Conservation (phyloP, 345 rosid genomes). For the Luvunga scandens region DNA sequence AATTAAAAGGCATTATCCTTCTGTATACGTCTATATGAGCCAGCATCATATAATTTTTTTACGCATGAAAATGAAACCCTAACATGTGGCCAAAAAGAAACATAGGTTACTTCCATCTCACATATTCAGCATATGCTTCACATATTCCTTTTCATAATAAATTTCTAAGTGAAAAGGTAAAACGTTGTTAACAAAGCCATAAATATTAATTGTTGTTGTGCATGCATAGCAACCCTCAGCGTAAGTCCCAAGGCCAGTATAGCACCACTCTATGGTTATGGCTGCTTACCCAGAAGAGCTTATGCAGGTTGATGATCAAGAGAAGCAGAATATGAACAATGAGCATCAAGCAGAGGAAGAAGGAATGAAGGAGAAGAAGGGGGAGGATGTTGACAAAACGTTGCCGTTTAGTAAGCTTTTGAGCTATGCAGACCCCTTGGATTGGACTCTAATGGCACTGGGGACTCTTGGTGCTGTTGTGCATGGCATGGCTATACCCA, state of each 20-base stretch:
- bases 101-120: neutral
- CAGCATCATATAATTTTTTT: too few relatives aligned
- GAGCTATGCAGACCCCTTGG: constrained; percentile 49
- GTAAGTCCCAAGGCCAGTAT: neutral
- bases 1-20: too few relatives aligned
- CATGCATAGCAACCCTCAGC: neutral
- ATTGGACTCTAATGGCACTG: constrained; percentile 53
- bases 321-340: neutral
- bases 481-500: constrained; percentile 62
- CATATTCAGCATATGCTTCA: constrained; percentile 23
- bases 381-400: neutral
- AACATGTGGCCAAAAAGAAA: neutral
- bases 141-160: constrained; percentile 16
- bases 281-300: neutral
- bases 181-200: neutral
- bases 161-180: constrained; percentile 4
- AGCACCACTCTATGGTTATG: neutral
- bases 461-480: constrained; percentile 53
- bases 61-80: neutral
- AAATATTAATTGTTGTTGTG: neutral
- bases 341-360: neutral
- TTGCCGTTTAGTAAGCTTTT: constrained; percentile 45
- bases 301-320: neutral
- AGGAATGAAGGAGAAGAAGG: neutral
- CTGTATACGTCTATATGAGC: too few relatives aligned